Evolutionary conservation across 108 stramenopile genomes (phyloP), one percentile per base, ranked within the genome.

Genomic region (Parietichytrium sp.): DNA sequence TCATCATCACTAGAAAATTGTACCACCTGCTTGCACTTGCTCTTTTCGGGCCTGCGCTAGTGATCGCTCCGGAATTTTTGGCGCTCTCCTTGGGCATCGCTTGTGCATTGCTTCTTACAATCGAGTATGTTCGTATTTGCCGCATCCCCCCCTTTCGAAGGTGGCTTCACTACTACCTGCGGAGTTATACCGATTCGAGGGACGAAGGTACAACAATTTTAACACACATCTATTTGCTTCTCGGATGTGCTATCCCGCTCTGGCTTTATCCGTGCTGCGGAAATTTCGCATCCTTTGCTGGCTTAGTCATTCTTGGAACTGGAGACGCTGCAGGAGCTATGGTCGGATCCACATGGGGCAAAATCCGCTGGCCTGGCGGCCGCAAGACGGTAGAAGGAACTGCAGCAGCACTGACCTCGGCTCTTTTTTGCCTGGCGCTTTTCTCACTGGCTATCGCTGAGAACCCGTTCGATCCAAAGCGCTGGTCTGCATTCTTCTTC

Each of bases 161-260:
- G 52, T 26, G 54, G 47, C 29, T 82, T 3, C 55, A 72, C 6
- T 38, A 26, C n/a, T 82, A 47, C 48, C 29, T 77, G 42, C 16
- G 20, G 23, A 31, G n/a, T 16, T 82, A 55, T 36, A 72, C 61
- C 16, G 82, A 82, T 26, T 18, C 36, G 3, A 48, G 82, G 10
- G 82, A 82, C 45, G 81, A 61, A 16, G 81, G 54, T 4, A 30
- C 47, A 15, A 26, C 38, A 18, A 77, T 77, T 13, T 42, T 82
- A 12, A 82, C 82, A 12, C 82, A 82, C 36, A 25, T 82, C 8
- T 82, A 82, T 23, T 48, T 82, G 7, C 48, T 82, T 3, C 48
- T 82, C 2, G 82, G 82, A 36, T 82, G 82, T 27, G 82, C 82
- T 26, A 7, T 82, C 15, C 82, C 82, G 7, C 42, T 77, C 13